Conservation (phyloP, 441 rosid genomes). For the Gossypium schwendimanii region DNA sequence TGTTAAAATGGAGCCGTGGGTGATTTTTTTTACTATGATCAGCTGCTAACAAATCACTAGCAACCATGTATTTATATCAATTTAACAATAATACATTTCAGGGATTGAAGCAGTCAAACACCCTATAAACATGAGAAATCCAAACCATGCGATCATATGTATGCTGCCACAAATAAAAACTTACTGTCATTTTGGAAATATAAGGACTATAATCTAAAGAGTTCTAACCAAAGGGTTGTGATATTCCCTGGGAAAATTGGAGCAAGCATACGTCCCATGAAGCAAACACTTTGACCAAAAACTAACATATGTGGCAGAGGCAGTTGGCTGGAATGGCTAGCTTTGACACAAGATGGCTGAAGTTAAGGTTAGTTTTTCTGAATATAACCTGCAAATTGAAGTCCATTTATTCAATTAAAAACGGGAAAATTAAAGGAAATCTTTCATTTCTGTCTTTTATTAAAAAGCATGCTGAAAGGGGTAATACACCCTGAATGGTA, state of each 20-base stretch:
- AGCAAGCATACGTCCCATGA: background rate
- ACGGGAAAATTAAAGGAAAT: background rate
- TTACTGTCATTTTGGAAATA: background rate
- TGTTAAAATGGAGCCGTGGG: background rate
- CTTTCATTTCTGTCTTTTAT: background rate
- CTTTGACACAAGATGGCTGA: background rate
- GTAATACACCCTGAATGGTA: background rate
- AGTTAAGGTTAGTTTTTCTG: background rate
- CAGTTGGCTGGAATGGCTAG: background rate
- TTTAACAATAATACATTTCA: background rate
- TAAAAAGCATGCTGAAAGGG: background rate
- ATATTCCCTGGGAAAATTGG: background rate
- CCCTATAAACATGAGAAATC: background rate
- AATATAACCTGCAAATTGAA: constrained; percentile 12
- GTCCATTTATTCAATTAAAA: background rate
- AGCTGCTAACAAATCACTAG: background rate
- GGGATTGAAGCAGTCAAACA: background rate
- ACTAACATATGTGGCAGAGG: background rate
- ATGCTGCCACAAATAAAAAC: background rate
- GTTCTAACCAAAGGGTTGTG: background rate
- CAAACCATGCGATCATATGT: background rate
- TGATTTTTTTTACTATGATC: background rate
- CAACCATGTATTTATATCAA: background rate
- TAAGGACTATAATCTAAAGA: background rate
- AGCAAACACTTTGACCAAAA: background rate